Evolutionary conservation across 331 rosid species (phyloP).

Genomic region (Stylosanthes scabra): DNA sequence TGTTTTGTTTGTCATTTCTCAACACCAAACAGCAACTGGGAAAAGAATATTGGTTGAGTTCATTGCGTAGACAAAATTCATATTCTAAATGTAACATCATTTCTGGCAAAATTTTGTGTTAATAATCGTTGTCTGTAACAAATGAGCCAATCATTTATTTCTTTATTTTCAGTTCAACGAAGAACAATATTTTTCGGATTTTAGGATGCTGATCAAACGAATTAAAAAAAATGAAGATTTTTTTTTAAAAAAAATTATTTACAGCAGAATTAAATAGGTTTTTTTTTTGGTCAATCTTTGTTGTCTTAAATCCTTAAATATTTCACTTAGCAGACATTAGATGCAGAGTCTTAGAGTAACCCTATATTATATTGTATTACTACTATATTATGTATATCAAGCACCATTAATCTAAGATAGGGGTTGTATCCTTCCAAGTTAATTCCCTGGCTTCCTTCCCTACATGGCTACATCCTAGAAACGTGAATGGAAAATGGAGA

Average conservation of each 20-base stretch:
- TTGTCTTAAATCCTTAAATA: not conserved
- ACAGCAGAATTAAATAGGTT: too few species aligned
- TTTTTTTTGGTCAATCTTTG: not conserved
- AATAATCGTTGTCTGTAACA: not conserved
- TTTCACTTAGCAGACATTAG: not conserved
- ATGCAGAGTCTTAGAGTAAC: not conserved
- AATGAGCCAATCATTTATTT: not conserved
- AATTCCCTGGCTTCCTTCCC: not conserved
- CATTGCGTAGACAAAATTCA: not conserved
- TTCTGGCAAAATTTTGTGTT: not conserved
- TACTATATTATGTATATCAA: not conserved
- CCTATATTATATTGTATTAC: not conserved
- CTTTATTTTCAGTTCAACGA: not conserved
- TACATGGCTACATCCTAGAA: not conserved
- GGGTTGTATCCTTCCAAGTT: not conserved
- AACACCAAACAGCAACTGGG: not conserved
- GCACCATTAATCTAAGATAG: not conserved
- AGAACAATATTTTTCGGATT: not conserved
- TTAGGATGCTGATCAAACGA: not conserved
- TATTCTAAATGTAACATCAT: too few species aligned
- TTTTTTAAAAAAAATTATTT: too few species aligned
- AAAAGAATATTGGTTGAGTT: not conserved
- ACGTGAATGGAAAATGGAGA: constrained; percentile 4
- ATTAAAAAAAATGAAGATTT: too few species aligned
- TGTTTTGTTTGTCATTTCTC: not conserved